These are phyloP conservation scores for Conticribra guillardii DNA, from an alignment of 108 stramenopile genomes.

Conservation along the genomic window DNA sequence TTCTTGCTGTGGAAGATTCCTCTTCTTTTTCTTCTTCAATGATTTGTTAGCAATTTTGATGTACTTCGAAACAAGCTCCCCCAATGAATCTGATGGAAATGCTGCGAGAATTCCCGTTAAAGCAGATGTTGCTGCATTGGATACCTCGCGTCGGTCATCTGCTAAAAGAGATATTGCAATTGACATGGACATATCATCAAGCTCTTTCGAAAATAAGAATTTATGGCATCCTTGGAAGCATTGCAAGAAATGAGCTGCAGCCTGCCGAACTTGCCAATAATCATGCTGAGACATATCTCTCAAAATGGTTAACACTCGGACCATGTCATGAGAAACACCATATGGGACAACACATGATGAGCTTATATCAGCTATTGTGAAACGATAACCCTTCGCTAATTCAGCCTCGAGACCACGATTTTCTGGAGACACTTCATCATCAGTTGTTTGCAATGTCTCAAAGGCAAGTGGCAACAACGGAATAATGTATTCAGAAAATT, in stretches of 20 bases:
- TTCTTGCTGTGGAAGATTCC: slow-evolving; percentile 8
- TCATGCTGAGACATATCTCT: slow-evolving; percentile 59
- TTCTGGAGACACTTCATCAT: slow-evolving; percentile 64
- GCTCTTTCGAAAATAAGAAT: slow-evolving; percentile 72
- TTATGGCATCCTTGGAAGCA: slow-evolving; percentile 88
- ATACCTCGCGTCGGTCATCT: slow-evolving; percentile 84
- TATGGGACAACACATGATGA: slow-evolving; percentile 70
- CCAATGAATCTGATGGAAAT: slow-evolving; percentile 52
- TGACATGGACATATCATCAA: slow-evolving; percentile 50
- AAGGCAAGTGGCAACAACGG: slow-evolving; percentile 83
- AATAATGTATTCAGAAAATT: slow-evolving; percentile 76
- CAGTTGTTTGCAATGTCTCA: slow-evolving; percentile 64
- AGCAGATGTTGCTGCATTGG: slow-evolving; percentile 70
- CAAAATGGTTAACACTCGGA: slow-evolving; percentile 59
- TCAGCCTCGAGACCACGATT: slow-evolving; percentile 82
- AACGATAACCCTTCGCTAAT: slow-evolving; percentile 81
- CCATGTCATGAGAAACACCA: slow-evolving; percentile 63
- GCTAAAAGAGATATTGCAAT: slow-evolving; percentile 73
- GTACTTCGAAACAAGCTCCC: slow-evolving; percentile 72
- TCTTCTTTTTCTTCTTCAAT: slow-evolving; percentile 69
- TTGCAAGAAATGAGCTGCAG: slow-evolving; percentile 78
- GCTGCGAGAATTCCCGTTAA: slow-evolving; percentile 87
- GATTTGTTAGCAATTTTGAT: slow-evolving; percentile 70
- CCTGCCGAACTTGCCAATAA: slow-evolving; percentile 90
- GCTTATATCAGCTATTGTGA: slow-evolving; percentile 78